Evolutionary conservation across 2,329 filamentous ascomycete species (phyloP), one percentile per base, ranked within the genome.

Genomic region (Colletotrichum sansevieriae): DNA sequence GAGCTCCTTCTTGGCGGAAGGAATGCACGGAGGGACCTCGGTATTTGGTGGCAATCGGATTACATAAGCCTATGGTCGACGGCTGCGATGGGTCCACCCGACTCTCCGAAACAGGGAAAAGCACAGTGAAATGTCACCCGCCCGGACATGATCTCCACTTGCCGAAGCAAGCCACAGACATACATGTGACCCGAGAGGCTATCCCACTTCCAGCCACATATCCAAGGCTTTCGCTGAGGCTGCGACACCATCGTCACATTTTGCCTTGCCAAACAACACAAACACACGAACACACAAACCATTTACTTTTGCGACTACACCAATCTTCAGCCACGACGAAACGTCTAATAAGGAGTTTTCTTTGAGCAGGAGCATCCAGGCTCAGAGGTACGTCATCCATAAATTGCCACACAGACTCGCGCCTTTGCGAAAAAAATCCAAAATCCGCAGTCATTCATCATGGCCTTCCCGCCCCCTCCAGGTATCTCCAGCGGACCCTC

Each of bases 401-500:
- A 77, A 70, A 64, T 72, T 72, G 35, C 44, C 49, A 57, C 56
- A 49, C 63, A 56, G 47, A 52, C 41, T 33, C 63, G 55, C 51
- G 56, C 51, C 66, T 61, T 59, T 22, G 60, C 43, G 35, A 63
- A 56, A 55, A 46, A 54, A 54, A 18, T 33, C 49, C 29, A 47
- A 66, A 68, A 71, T 59, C 56, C 70, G 41, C 70, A 72, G 70
- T 75, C 85, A 82, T 90, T 90, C 87, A 90, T 90, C 87, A 95
- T 95, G 93, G 91, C 92, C 82, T 93, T 93, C 87, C 91, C 92
- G 82, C 91, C 91, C 78, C 91, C 92, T 91, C 91, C 93, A 93
- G 92, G 92, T 88, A 83, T 88, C 80, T 79, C 84, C 79, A 76
- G 77, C 78, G 76, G 68, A 63, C 57, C 77, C 75, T 80, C 82